These are phyloP conservation scores for Colletotrichum sp. DNA, from an alignment of 2,329 filamentous ascomycete species.

Conservation along the genomic window DNA sequence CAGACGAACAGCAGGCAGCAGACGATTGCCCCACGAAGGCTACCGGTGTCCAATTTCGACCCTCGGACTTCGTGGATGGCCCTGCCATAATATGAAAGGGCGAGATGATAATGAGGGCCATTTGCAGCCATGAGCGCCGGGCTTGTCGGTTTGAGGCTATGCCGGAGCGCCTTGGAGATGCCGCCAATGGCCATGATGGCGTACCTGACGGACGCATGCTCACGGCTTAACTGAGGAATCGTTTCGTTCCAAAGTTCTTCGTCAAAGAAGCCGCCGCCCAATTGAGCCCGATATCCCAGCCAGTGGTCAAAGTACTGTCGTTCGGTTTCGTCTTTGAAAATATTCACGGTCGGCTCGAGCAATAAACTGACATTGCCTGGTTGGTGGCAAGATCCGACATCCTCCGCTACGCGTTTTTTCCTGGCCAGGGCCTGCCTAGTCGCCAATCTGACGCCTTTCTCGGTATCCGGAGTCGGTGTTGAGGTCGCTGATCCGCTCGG, in stretches of 20 bases:
- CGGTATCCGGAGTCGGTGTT: background rate
- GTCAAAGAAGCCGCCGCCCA: slow-evolving; percentile 34
- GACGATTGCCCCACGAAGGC: slow-evolving; percentile 32
- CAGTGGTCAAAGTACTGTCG: slow-evolving; percentile 31
- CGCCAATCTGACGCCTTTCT: background rate
- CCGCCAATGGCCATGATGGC: slow-evolving; percentile 42
- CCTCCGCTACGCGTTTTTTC: background rate
- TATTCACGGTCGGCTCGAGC: background rate
- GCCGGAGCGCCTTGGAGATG: slow-evolving; percentile 27
- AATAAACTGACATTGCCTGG: background rate
- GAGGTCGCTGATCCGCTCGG: background rate
- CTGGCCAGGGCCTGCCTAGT: background rate
- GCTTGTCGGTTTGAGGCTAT: background rate
- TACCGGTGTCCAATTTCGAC: slow-evolving; percentile 10
- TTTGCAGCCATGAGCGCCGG: slow-evolving; percentile 10
- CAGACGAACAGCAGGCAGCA: slow-evolving; percentile 42
- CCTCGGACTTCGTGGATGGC: slow-evolving; percentile 33
- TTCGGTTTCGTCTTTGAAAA: slow-evolving; percentile 24
- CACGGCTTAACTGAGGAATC: slow-evolving; percentile 36
- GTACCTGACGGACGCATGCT: slow-evolving; percentile 37
- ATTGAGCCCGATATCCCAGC: slow-evolving; percentile 23
- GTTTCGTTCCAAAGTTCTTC: slow-evolving; percentile 37
- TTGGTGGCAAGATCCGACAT: background rate
- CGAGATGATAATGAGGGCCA: slow-evolving; percentile 31
- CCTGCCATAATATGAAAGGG: slow-evolving; percentile 35